Evolutionary conservation across 306 rosid species (phyloP).

Genomic region (Malus fusca): DNA sequence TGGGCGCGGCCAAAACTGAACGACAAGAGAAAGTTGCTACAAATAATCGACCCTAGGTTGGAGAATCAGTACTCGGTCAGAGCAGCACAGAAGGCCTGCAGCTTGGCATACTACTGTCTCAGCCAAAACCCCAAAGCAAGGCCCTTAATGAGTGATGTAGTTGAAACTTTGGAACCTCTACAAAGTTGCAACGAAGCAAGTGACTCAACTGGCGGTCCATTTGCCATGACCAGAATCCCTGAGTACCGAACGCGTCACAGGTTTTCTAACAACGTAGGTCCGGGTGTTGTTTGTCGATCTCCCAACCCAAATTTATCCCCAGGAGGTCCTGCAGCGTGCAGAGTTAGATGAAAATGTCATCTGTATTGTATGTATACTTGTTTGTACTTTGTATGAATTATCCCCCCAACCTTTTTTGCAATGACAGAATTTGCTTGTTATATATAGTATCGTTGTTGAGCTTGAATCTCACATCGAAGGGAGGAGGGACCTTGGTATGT

Average conservation of each 20-base stretch:
- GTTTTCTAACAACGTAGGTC: conserved; percentile 71
- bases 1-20: conserved; percentile 99
- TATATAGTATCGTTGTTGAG: background rate
- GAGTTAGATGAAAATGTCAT: conserved; percentile 68
- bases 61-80: conserved; percentile 89
- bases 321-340: conserved; percentile 66
- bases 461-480: background rate
- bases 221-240: conserved; percentile 56
- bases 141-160: conserved; percentile 99
- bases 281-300: conserved; percentile 73
- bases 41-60: conserved; percentile 87
- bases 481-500: too few relatives aligned
- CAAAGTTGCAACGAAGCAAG: conserved; percentile 63
- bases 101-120: conserved; percentile 95
- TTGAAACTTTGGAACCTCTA: conserved; percentile 91
- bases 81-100: conserved; percentile 99
- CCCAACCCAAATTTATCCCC: conserved; percentile 87
- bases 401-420: conserved; percentile 15
- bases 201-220: conserved; percentile 53
- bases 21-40: conserved; percentile 94
- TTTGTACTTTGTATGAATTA: conserved; percentile 30
- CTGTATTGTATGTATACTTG: conserved; percentile 22
- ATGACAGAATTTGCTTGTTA: conserved; percentile 22
- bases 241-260: conserved; percentile 65
- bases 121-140: conserved; percentile 99